Base-by-base conservation (phyloP, 495 filamentous ascomycete species). In the Tuber brumale region DNA sequence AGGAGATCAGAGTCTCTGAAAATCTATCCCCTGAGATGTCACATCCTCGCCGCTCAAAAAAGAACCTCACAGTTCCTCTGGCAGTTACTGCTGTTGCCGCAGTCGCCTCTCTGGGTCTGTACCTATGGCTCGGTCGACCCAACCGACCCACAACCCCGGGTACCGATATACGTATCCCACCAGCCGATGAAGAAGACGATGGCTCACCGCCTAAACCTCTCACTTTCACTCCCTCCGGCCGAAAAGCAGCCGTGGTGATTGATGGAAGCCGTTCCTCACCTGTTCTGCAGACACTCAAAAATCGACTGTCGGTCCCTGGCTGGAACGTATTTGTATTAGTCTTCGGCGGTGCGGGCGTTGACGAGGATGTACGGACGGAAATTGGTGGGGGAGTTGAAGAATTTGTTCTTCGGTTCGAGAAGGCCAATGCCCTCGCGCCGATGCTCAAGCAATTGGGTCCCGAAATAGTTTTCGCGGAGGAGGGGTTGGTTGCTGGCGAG, bases 381-480 rank as follows among this genome's bases (percentile, higher is more conserved):
- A 66, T 66, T 31, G 57, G 57, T 66, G 57, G 57, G 6, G 57
- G 57, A 35, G 57, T 66, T 18, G 57, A 66, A 16, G 57, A 66
- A 66, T 66, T 66, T 66, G 57, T 66, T 10, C 57, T 66, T 35
- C 57, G 57, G 27, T 66, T 66, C 42, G 79, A 71, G 70, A 31
- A 72, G 44, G 72, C 75, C 18, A 16, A 16, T 14, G 74, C 76
- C 10, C 57, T 82, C 35, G n/a, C 79, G 46, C 76, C 80, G 46
- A 70, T 82, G 57, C 48, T 82, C 45, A 81, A 77, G 42, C 80
- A 82, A 27, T 35, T 82, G 37, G 75, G 71, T 12, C 80, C 80
- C 27, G 79, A 82, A 61, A 39, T 51, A 14, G 81, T 82, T 21
- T 82, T 79, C 70, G 77, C 81, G 45, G 81, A 82, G 70, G 80